Base-by-base conservation (phyloP, 164 flowering plant species). In the Nymphaea colorata region DNA sequence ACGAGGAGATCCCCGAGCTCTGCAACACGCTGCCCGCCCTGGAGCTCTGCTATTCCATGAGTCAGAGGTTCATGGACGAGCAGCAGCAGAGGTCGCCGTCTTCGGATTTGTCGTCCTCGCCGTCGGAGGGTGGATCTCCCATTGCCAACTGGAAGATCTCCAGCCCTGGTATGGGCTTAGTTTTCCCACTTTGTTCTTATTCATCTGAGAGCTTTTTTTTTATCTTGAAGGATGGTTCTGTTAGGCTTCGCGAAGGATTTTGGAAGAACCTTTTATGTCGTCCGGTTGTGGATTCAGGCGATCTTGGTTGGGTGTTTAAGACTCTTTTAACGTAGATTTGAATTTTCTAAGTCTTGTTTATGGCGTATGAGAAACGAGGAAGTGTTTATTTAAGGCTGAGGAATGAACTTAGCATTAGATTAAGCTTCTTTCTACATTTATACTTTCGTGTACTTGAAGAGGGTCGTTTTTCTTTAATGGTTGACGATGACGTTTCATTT, bases 71-170 rank as follows among this genome's bases (percentile, higher is more conserved):
- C 66, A 53, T 81, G 41, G 96, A 87, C 64, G 93, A 77, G 36
- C 70, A 91, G 7, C 85, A 82, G 47, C 75, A 82, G 70, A 7
- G 7, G 55, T 12, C 55, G 55, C 11, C 55, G 2, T 7, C 55
- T 2, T 4, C 55, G 11, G 55, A 47, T 12, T 47, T 5, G 55
- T 12, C 55, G 55, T 7, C 7, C 12, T 47, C 55, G 7, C 2
- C 2, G 55, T 68, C 78, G 42, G 80, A 83, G 11, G 12, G 75
- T 3, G 62, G 66, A 42, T 17, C 42, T 42, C 90, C 85, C 6
- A 72, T 91, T 65, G 86, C 98, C 5, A 91, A 79, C 67, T 89
- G 96, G 98, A 86, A 76, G 87, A 91, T 91, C 76, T 91, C 96
- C 18, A 79, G 90, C 75, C 98, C 96, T 75, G 98, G 98, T 91